Evolutionary conservation across 2,329 filamentous ascomycete genomes (phyloP).

Genomic region (Xylaria digitata): DNA sequence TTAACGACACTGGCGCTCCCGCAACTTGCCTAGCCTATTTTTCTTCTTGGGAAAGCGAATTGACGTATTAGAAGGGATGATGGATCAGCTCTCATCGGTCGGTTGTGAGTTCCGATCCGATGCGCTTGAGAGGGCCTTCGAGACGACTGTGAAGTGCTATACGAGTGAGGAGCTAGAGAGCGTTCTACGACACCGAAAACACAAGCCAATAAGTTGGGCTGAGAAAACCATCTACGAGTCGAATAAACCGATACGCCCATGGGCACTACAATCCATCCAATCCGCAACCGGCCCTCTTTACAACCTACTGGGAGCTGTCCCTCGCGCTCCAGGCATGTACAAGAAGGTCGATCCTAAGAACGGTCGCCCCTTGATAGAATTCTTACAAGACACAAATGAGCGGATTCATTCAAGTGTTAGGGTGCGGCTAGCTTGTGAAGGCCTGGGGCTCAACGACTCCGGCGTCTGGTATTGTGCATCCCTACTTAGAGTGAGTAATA

Average conservation of each 20-base stretch:
- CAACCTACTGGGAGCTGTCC: conserved; percentile 56
- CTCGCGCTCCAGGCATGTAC: conserved; percentile 62
- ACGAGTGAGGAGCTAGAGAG: conserved; percentile 49
- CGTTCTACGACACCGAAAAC: conserved; percentile 5
- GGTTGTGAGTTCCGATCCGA: conserved; percentile 59
- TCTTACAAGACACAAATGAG: conserved; percentile 65
- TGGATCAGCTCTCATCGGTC: conserved; percentile 65
- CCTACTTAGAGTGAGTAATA: conserved; percentile 47
- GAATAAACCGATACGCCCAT: conserved; percentile 61
- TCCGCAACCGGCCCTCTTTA: conserved; percentile 56
- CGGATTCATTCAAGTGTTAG: conserved; percentile 66
- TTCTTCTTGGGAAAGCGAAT: not conserved
- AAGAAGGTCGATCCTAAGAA: conserved; percentile 57
- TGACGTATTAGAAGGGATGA: conserved; percentile 61
- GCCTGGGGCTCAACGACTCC: conserved; percentile 62
- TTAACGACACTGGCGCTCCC: not conserved
- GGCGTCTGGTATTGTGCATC: conserved; percentile 60
- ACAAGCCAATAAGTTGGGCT: conserved; percentile 54
- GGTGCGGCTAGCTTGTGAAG: conserved; percentile 62
- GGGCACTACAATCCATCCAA: conserved; percentile 60
- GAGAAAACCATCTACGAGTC: conserved; percentile 59
- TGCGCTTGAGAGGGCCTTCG: conserved; percentile 47
- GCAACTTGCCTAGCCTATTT: not conserved
- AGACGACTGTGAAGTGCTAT: conserved; percentile 55
- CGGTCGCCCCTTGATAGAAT: conserved; percentile 52